Evolutionary conservation across 192 early-diverging fungal genomes (phyloP).

Genomic region (Coemansia sp.): DNA sequence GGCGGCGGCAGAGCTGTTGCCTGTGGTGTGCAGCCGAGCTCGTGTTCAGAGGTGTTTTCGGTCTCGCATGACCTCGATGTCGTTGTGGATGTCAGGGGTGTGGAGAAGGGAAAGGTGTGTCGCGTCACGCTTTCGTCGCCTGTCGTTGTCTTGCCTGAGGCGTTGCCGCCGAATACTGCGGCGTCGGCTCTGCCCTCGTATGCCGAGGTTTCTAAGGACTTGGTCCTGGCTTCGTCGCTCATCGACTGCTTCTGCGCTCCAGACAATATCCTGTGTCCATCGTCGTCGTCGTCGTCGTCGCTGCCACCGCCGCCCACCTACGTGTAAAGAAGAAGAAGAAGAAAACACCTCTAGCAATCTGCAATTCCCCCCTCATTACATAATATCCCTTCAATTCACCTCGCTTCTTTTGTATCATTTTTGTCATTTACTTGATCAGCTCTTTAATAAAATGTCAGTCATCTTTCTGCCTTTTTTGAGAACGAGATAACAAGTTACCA

Average conservation of each 20-base stretch:
- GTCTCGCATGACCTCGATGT: slow-evolving; percentile 30
- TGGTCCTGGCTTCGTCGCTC: slow-evolving; percentile 20
- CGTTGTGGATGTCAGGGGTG: slow-evolving; percentile 20
- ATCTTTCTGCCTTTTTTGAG: not conserved
- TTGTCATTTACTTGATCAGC: no score
- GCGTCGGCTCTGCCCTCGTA: slow-evolving; percentile 32
- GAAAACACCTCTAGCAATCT: no score
- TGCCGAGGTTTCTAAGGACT: slow-evolving; percentile 23
- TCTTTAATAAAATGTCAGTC: not conserved
- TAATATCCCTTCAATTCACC: no score
- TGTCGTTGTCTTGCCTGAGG: slow-evolving; percentile 40
- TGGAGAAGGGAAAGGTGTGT: not conserved
- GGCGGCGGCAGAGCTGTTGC: not conserved
- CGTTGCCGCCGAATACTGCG: slow-evolving; percentile 4
- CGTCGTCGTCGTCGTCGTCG: no score
- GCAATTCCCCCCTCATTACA: no score
- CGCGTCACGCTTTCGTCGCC: slow-evolving; percentile 14
- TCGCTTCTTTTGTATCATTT: no score
- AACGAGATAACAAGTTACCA: no score
- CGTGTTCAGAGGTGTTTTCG: slow-evolving; percentile 27
- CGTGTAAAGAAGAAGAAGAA: not conserved
- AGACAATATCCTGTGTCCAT: not conserved
- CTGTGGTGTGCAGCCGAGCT: slow-evolving; percentile 31
- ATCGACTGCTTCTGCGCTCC: slow-evolving; percentile 1
- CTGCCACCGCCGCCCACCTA: not conserved